Conservation (phyloP, 1,284 basidiomycete genomes). For the Rhizoctonia solani region DNA sequence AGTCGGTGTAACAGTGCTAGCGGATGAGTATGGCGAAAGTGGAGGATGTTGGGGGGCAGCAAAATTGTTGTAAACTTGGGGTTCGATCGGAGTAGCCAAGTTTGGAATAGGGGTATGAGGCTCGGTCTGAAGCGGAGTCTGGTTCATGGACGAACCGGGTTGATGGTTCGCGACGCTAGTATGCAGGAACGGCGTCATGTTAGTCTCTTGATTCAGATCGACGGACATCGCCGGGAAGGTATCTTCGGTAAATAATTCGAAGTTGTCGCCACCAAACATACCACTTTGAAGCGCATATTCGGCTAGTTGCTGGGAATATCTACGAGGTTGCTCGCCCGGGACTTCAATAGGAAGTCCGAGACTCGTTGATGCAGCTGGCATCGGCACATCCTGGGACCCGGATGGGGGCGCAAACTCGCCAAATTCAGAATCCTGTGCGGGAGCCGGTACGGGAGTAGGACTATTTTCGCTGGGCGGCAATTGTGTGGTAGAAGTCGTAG, state of each 20-base stretch:
- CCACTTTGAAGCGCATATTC: conserved; percentile 23
- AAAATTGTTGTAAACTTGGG: conserved; percentile 5
- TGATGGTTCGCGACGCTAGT: background rate
- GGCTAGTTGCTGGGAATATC: conserved; percentile 26
- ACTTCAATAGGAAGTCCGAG: background rate
- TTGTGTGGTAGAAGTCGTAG: background rate
- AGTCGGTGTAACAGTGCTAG: conserved; percentile 16
- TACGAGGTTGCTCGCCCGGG: conserved; percentile 8
- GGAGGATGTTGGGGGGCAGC: background rate
- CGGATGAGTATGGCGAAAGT: conserved; percentile 5
- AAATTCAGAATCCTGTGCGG: background rate
- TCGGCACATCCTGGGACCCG: background rate
- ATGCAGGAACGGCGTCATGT: conserved; percentile 2
- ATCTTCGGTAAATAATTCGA: conserved; percentile 28
- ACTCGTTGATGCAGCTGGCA: background rate
- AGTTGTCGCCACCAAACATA: conserved; percentile 20
- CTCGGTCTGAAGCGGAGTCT: conserved; percentile 2
- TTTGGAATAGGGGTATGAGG: conserved; percentile 9
- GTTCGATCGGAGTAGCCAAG: conserved; percentile 9
- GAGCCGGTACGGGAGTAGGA: background rate
- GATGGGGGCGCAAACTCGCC: conserved; percentile 22
- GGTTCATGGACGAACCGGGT: conserved; percentile 13
- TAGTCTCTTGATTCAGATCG: conserved; percentile 2
- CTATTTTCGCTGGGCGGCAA: background rate
- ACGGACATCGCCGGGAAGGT: conserved; percentile 19